Conservation (phyloP, 306 rosid genomes). For the Heteromeles arbutifolia region DNA sequence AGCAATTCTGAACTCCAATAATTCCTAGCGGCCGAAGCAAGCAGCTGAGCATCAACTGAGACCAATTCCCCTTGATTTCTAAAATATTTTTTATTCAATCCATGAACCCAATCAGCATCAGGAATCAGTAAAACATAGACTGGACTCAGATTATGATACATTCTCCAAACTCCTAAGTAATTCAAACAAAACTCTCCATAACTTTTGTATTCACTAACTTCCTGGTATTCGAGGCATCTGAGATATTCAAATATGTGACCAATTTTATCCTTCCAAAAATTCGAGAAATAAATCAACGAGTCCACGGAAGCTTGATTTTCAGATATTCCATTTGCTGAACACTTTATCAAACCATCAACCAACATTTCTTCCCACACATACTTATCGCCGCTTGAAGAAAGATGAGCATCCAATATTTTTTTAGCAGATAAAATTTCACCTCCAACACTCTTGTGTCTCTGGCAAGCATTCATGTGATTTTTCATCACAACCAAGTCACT, state of each 20-base stretch:
- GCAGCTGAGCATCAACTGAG: conserved; percentile 21
- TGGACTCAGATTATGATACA: conserved; percentile 7
- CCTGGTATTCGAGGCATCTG: conserved; percentile 25
- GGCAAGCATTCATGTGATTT: conserved; percentile 35
- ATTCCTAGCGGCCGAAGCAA: conserved; percentile 30
- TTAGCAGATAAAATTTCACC: conserved; percentile 50
- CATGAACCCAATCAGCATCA: conserved; percentile 53
- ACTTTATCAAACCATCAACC: conserved; percentile 18
- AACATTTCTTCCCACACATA: conserved; percentile 35
- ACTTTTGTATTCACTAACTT: conserved; percentile 10
- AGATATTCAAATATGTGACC: conserved; percentile 29
- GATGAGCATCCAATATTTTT: conserved; percentile 57
- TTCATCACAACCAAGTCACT: conserved; percentile 2
- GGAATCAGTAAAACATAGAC: conserved; percentile 39
- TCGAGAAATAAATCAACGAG: conserved; percentile 59
- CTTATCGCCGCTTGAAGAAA: conserved; percentile 23
- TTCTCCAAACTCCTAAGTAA: conserved; percentile 51
- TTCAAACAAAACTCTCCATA: conserved; percentile 43
- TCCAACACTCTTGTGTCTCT: conserved; percentile 18
- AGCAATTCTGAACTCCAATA: conserved; percentile 54
- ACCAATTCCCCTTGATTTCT: conserved; percentile 33
- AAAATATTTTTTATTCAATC: conserved; percentile 21
- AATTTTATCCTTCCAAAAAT: conserved; percentile 53
- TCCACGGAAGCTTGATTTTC: conserved; percentile 39
- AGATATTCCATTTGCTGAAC: conserved; percentile 19